Evolutionary conservation across 352 stramenopile genomes (phyloP), one percentile per base, ranked within the genome.

Genomic region (Globisporangium acanthophoron): DNA sequence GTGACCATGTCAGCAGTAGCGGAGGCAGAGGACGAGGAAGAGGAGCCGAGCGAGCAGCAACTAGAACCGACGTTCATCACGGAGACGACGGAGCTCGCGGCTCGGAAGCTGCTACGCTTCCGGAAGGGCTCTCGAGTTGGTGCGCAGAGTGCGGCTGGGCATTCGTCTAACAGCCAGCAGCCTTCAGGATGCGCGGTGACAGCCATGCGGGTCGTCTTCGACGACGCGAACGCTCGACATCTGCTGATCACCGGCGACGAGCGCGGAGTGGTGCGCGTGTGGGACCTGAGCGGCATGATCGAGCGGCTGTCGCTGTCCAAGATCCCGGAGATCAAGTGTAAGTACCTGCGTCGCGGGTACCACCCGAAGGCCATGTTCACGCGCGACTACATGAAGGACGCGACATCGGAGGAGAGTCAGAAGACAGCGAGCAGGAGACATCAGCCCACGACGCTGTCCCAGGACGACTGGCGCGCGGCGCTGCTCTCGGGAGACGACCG

Each of bases 191-290:
- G 62, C 8, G 66, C 66, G 21, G 75, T 89, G 7, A 84, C 69
- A 4, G 73, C 66, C 27, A 68, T 89, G 62, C 80, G 83, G 33
- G 52, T 89, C 20, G 65, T 80, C n/a, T 72, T 68, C 4, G 76
- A 91, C 40, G 76, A 85, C 41, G 56, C 65, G 11, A 61, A 43
- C 20, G 48, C 69, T 21, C 69, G 64, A 3, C 80, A 86, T 43
- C 48, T 89, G 21, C 59, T 91, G 1, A 78, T 91, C 35, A 72
- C 78, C 0, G 81, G 78, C 0, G 81, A 91, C 33, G 81, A 89
- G 47, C 48, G 59, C 39, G 78, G 78, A 1, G 55, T 70, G 3
- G 55, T 88, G 0, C 67, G 75, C 0, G 52, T 88, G 27, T 89
- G 78, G 77, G 71, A 83, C 31, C 67, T 86, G 1, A 66, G 57